Conservation (phyloP, 176 grass and related monocot genomes). For the Bolboschoenus planiculmis region DNA sequence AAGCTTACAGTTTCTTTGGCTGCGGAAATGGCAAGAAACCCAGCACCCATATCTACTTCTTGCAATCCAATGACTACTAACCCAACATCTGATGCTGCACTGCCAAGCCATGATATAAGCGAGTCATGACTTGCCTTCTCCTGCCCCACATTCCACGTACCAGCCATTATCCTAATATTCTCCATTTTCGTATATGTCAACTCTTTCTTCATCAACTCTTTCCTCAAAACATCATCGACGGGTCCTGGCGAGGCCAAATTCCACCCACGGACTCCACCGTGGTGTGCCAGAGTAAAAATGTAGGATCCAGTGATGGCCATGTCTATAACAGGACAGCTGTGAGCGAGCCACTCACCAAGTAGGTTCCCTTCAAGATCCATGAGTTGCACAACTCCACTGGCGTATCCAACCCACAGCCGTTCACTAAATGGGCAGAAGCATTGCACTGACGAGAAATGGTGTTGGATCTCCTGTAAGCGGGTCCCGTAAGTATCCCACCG, state of each 20-base stretch:
- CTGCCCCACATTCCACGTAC: constrained; percentile 97
- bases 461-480: constrained; percentile 65
- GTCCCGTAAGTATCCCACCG: constrained; percentile 80
- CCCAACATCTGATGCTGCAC: constrained; percentile 72
- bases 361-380: constrained; percentile 71
- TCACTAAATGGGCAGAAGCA: constrained; percentile 76
- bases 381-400: constrained; percentile 69
- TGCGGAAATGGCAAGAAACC: constrained; percentile 94
- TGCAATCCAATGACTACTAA: constrained; percentile 89
- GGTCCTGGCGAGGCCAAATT: constrained; percentile 71
- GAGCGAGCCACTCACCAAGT: constrained; percentile 74
- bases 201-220: constrained; percentile 68
- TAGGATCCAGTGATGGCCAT: constrained; percentile 66
- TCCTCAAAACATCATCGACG: constrained; percentile 67
- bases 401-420: constrained; percentile 80
- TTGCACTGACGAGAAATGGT: constrained; percentile 89
- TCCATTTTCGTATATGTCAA: constrained; percentile 71
- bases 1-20: constrained; percentile 98
- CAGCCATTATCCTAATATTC: constrained; percentile 87
- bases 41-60: constrained; percentile 99
- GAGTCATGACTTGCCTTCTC: constrained; percentile 79
- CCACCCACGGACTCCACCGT: constrained; percentile 91
- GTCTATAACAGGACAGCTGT: constrained; percentile 79
- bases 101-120: constrained; percentile 79
- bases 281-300: constrained; percentile 81